Conservation (phyloP, 2,329 filamentous ascomycete genomes). For the Exophiala viscosa region DNA sequence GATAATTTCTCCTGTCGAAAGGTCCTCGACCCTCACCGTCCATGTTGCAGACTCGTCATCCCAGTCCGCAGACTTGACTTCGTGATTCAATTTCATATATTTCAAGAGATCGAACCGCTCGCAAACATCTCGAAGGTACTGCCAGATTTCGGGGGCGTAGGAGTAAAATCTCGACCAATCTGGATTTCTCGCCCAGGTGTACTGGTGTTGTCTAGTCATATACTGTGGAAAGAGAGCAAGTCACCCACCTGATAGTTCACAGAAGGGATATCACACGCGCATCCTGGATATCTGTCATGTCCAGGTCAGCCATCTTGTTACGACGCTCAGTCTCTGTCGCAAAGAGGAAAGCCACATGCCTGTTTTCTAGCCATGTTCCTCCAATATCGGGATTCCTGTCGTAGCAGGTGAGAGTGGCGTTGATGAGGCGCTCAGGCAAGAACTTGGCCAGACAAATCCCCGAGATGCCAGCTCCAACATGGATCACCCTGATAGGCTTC, state of each 20-base stretch:
- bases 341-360: too few species aligned
- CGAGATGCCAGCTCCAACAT: too few species aligned
- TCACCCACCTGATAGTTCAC: neutral
- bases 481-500: too few species aligned
- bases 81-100: slow-evolving; percentile 52
- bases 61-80: slow-evolving; percentile 49
- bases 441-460: too few species aligned
- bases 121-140: slow-evolving; percentile 49
- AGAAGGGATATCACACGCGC: slow-evolving; percentile 41
- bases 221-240: too few species aligned
- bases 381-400: too few species aligned
- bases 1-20: slow-evolving; percentile 32
- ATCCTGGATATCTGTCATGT: too few species aligned
- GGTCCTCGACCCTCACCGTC: slow-evolving; percentile 46
- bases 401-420: too few species aligned
- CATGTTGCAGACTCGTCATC: slow-evolving; percentile 48
- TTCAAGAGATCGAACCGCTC: slow-evolving; percentile 48
- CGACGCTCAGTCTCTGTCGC: too few species aligned
- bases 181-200: slow-evolving; percentile 36
- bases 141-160: slow-evolving; percentile 45
- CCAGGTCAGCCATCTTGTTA: too few species aligned
- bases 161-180: slow-evolving; percentile 49
- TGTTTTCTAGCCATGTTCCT: too few species aligned
- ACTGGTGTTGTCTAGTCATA: slow-evolving; percentile 37
- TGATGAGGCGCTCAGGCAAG: too few species aligned